Base-by-base conservation (phyloP, 2,329 filamentous ascomycete species). In the Colletotrichum viniferum region DNA sequence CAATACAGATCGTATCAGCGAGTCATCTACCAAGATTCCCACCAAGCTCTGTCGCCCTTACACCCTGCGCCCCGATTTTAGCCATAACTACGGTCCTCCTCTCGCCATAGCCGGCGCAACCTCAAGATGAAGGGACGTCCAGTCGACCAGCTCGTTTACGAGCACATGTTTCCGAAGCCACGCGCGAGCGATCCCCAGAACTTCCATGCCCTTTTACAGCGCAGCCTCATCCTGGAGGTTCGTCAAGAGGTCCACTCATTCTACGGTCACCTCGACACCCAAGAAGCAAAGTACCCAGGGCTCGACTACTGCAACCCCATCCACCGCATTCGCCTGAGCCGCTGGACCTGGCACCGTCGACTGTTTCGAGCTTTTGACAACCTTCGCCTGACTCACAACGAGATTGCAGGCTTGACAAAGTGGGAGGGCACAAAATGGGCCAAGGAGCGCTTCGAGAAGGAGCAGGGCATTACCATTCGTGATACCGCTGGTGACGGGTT, bases 361-460 rank as follows among this genome's bases (percentile, higher is more conserved):
- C 89, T 96, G 14, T 96, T 96, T 83, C 90, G 92, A 55, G 93
- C 94, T 32, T 95, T 96, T 80, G 93, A 96, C 83, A 86, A 84
- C 30, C 88, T 96, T 28, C 89, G 88, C 58, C 87, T 96, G 52
- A 96, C 94, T 9, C 86, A 90, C 73, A 86, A 87, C 79, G 94
- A 96, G 82, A 95, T 96, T 78, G 88, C 91, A 69, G 87, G 88
- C 64, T 87, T 96, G 81, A 96, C 94, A 74, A 93, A 94, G 81
- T 96, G 94, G 94, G 94, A 96, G 85, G 94, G 94, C 73, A 96
- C 94, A 12, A 92, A 93, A 77, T 96, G 94, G 94, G 94, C 94
- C 76, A 93, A 95, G 81, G 93, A 96, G 81, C 91, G 94, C 70
- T 96, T 92, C 81, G 94, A 96, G 86, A 89, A 90, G 73, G 94